Percentiles rank a stretch among this genome's conserved stretches.
These are phyloP conservation scores for Brassica juncea DNA, from an alignment of 345 rosid species.

Conservation along the genomic window DNA sequence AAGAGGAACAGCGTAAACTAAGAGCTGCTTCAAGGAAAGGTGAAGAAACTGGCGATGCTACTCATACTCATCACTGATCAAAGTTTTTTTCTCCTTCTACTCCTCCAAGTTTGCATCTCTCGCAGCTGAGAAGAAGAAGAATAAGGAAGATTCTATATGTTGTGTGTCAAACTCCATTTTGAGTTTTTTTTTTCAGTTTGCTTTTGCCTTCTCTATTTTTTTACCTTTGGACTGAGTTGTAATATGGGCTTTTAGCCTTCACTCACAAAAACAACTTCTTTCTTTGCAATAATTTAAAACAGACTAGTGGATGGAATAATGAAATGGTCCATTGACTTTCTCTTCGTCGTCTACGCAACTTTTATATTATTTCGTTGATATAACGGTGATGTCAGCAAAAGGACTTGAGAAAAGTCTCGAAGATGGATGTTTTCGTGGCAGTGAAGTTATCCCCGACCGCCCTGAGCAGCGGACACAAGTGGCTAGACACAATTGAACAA, in stretches of 20 bases:
- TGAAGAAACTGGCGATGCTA: conserved; percentile 51
- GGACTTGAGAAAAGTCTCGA: conserved; percentile 11
- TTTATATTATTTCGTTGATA: not conserved
- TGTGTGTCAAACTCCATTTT: conserved; percentile 25
- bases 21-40: conserved; percentile 72
- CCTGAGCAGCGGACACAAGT: conserved; percentile 35
- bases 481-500: conserved; percentile 16
- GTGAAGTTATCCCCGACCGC: conserved; percentile 22
- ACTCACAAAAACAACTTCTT: conserved; percentile 8
- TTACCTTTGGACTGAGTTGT: conserved; percentile 17
- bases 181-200: conserved; percentile 10
- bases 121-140: not conserved
- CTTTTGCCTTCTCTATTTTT: not conserved
- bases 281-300: conserved; percentile 23
- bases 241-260: conserved; percentile 20
- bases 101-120: conserved; percentile 25
- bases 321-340: conserved; percentile 24
- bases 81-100: not conserved
- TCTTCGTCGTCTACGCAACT: conserved; percentile 13
- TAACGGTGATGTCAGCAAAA: conserved; percentile 1
- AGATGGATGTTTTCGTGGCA: conserved; percentile 29
- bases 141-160: conserved; percentile 41
- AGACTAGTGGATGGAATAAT: not conserved
- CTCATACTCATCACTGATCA: conserved; percentile 45
- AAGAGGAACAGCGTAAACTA: conserved; percentile 96